Evolutionary conservation across 768 basidiomycete species (phyloP).

Genomic region (Scleroderma citrinum): DNA sequence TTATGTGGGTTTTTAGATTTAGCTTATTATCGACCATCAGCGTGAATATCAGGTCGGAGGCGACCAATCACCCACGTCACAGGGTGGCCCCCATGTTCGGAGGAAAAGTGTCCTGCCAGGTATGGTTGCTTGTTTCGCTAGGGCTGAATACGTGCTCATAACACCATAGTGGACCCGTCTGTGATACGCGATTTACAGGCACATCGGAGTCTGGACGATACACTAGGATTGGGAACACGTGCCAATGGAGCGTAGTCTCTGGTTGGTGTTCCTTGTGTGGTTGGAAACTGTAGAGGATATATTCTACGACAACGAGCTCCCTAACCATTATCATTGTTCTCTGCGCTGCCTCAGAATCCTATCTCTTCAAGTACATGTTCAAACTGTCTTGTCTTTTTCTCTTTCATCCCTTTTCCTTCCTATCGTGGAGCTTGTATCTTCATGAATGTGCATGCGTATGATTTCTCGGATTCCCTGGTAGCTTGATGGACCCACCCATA

Average conservation of each 20-base stretch:
- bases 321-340: slow-evolving; percentile 11
- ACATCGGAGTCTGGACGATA: slow-evolving; percentile 75
- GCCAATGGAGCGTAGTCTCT: slow-evolving; percentile 24
- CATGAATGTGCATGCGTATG: slow-evolving; percentile 23
- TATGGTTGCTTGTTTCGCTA: slow-evolving; percentile 25
- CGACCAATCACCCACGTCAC: slow-evolving; percentile 51
- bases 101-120: slow-evolving; percentile 94
- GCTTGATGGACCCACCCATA: slow-evolving; percentile 10
- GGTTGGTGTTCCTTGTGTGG: slow-evolving; percentile 14
- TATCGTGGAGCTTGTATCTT: slow-evolving; percentile 20
- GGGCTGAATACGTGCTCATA: slow-evolving; percentile 10
- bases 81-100: slow-evolving; percentile 77
- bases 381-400: slow-evolving; percentile 8
- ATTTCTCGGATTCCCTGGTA: slow-evolving; percentile 13
- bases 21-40: slow-evolving; percentile 32
- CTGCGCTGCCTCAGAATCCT: slow-evolving; percentile 12
- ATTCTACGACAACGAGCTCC: slow-evolving; percentile 17
- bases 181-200: slow-evolving; percentile 86
- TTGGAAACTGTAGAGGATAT: slow-evolving; percentile 19
- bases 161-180: slow-evolving; percentile 69
- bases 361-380: slow-evolving; percentile 11
- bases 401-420: background rate
- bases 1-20: slow-evolving; percentile 11
- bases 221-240: slow-evolving; percentile 22
- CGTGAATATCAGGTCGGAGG: slow-evolving; percentile 59